Percentiles rank a stretch among this genome's conserved stretches.
phyloP scores from a whole-genome alignment of 257 asterid genomes.

The Solanum ossicruentum region DNA sequence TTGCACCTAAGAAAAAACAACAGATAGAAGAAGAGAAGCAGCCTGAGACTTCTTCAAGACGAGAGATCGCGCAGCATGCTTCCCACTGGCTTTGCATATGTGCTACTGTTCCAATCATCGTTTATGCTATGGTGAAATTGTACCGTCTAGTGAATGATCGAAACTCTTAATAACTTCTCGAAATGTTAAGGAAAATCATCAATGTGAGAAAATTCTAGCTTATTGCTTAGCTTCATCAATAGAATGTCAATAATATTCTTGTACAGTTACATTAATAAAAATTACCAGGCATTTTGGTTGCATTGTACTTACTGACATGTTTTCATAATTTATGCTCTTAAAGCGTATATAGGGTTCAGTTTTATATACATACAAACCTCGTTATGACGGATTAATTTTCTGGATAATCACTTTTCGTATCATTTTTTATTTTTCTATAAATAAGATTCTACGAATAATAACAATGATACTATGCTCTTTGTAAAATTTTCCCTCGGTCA shows the following conservation, averaged over 20 bases:
- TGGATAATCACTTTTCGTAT: too few species aligned
- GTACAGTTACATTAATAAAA: neutral
- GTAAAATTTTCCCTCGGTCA: too few species aligned
- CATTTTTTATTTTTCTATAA: too few species aligned
- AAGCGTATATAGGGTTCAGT: too few species aligned
- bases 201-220: neutral
- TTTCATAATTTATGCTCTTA: neutral
- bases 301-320: neutral
- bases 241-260: neutral
- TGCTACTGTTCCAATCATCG: constrained; percentile 36
- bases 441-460: too few species aligned
- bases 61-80: constrained; percentile 15
- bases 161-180: neutral
- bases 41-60: constrained; percentile 5
- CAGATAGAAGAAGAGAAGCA: constrained; percentile 1
- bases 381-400: too few species aligned
- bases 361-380: too few species aligned
- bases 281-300: neutral
- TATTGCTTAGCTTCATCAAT: neutral
- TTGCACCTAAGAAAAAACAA: neutral
- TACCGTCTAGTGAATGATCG: constrained; percentile 14
- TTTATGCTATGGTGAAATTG: constrained; percentile 45
- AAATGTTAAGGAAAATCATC: neutral
- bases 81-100: constrained; percentile 42
- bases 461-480: too few species aligned